Evolutionary conservation across 371 early-diverging fungal genomes (phyloP), one percentile per base, ranked within the genome.

Genomic region (Actinomucor elegans): DNA sequence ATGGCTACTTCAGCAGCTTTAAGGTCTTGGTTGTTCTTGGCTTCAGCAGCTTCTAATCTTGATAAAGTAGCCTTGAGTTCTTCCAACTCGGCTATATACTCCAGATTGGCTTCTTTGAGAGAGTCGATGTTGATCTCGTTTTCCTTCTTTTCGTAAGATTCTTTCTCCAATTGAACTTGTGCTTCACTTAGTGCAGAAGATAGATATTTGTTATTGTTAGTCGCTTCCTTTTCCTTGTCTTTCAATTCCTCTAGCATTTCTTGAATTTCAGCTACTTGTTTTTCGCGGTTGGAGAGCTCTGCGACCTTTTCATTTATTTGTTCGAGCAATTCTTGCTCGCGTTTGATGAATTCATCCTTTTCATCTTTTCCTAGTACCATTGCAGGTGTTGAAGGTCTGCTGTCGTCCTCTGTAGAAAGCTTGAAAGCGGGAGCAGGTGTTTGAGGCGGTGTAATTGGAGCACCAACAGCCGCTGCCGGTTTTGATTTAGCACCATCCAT

Each of bases 401-500:
- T 88, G 14, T 67, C 57, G 36, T 77, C 76, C 1, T 53, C 45
- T 15, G 37, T 42, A 0, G 55, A 42, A 17, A 65, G 64, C 62
- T 75, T 75, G 55, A 78, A 73, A n/a, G 73, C 75, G 8, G 81
- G 78, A 6, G 73, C 72, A 42, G 82, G 77, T 17, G 76, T 67
- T 24, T 52, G 53, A 40, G 61, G 50, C 38, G 69, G 49, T 33
- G 77, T 73, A 20, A 75, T 79, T 38, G 53, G 56, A 23, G 26
- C 67, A 6, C 77, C 79, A 77, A 96, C 96, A 61, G 96, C 88
- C 60, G 97, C 95, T 12, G 88, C 85, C 3, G 94, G 88, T 42
- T 87, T 86, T 32, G 92, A 81, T 67, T 94, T 96, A 40, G 89
- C 89, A 86, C 97, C 96, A 87, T 95, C 96, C 69, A 96, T 96